These are phyloP conservation scores for Russula sp. DNA, from an alignment of 768 basidiomycete genomes.

Conservation along the genomic window DNA sequence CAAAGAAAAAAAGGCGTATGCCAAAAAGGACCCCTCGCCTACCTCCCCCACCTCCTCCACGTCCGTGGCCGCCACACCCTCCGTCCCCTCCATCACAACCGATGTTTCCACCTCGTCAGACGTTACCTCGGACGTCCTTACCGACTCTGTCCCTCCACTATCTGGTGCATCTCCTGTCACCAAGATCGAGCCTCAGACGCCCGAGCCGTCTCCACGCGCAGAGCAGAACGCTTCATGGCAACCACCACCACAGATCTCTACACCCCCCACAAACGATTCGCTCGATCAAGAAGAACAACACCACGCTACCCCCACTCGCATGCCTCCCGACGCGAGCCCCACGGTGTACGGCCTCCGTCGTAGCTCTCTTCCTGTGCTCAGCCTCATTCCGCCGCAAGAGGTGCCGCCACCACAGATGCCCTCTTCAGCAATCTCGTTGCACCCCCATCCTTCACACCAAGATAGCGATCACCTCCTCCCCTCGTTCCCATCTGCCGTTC, in stretches of 20 bases:
- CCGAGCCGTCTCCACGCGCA: slow-evolving; percentile 14
- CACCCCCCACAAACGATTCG: slow-evolving; percentile 1
- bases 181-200: slow-evolving; percentile 17
- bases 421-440: background rate
- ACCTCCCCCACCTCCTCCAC: background rate
- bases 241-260: background rate
- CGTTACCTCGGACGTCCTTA: background rate
- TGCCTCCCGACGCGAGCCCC: slow-evolving; percentile 4
- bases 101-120: slow-evolving; percentile 1
- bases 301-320: slow-evolving; percentile 2
- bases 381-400: slow-evolving; percentile 15
- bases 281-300: slow-evolving; percentile 1
- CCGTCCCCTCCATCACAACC: background rate
- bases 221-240: slow-evolving; percentile 11
- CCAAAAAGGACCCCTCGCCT: background rate
- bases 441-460: background rate
- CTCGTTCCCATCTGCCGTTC: slow-evolving; percentile 11
- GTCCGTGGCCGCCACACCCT: background rate
- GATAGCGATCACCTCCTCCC: background rate
- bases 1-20: slow-evolving; percentile 58
- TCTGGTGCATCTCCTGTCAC: slow-evolving; percentile 14
- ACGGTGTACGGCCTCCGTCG: slow-evolving; percentile 15
- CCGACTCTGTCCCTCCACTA: background rate
- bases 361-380: slow-evolving; percentile 15
- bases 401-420: background rate